Percentiles rank a stretch among this genome's conserved stretches.
Conservation (phyloP, 225 moss, liverwort and hornwort species). For the Thuidium tamariscinum region DNA sequence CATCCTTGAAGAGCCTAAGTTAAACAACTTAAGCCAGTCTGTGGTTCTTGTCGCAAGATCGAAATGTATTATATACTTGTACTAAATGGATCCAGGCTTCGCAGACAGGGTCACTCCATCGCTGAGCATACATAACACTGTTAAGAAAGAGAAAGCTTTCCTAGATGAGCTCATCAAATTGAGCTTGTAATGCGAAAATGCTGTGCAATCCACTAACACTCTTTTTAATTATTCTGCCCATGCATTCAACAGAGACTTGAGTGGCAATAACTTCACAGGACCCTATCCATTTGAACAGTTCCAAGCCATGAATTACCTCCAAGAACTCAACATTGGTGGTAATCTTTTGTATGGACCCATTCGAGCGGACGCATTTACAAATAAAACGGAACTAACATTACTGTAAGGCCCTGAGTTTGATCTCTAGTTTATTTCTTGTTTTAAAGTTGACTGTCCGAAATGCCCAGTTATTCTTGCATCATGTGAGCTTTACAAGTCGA, state of each 20-base stretch:
- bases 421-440: not conserved
- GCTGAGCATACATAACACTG: no score
- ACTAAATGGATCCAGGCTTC: no score
- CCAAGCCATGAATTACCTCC: not conserved
- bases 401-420: not conserved
- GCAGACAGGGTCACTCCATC: not conserved
- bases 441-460: not conserved
- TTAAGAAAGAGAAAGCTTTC: not conserved
- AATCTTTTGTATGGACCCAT: not conserved
- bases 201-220: not conserved
- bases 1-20: not conserved
- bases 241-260: not conserved
- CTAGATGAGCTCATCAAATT: not conserved
- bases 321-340: not conserved
- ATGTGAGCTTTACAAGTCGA: no score
- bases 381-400: not conserved
- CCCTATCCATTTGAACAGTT: not conserved
- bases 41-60: no score
- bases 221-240: no score
- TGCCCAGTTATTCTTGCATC: not conserved
- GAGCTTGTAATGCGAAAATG: not conserved
- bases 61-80: no score
- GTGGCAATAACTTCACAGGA: constrained; percentile 9
- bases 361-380: not conserved
- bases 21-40: no score